Evolutionary conservation across 345 rosid genomes (phyloP).

Genomic region (Salix udensis): DNA sequence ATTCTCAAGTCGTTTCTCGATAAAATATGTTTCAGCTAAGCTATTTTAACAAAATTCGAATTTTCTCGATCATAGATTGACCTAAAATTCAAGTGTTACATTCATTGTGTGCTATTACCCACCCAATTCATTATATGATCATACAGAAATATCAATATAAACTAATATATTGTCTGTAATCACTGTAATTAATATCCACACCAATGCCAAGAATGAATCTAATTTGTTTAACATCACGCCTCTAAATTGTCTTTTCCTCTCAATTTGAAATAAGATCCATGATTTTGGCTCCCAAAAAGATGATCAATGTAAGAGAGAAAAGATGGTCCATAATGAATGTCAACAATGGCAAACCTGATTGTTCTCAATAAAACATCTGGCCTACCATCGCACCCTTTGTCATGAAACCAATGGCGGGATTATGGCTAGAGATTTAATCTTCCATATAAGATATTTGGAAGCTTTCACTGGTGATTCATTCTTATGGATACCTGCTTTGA

Average conservation of each 20-base stretch:
- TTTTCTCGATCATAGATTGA: background rate
- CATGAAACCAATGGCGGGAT: no score
- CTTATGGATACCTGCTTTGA: no score
- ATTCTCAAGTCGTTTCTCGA: no score
- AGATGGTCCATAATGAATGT: background rate
- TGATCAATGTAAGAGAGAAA: background rate
- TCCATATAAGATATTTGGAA: no score
- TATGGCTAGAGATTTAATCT: no score
- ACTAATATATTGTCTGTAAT: no score
- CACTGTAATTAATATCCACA: no score
- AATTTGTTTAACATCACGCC: background rate
- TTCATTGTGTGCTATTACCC: background rate
- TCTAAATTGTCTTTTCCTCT: background rate
- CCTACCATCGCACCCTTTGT: no score
- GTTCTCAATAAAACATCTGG: no score
- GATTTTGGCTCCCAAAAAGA: no score
- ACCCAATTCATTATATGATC: background rate
- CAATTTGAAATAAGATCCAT: background rate
- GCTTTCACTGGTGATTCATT: no score
- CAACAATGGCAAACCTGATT: background rate
- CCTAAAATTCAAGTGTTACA: background rate
- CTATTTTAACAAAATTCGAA: background rate
- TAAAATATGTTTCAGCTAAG: no score
- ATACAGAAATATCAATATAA: background rate
- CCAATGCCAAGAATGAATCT: background rate